These are phyloP conservation scores for Crotalaria pallida DNA, from an alignment of 306 rosid genomes.

Conservation along the genomic window DNA sequence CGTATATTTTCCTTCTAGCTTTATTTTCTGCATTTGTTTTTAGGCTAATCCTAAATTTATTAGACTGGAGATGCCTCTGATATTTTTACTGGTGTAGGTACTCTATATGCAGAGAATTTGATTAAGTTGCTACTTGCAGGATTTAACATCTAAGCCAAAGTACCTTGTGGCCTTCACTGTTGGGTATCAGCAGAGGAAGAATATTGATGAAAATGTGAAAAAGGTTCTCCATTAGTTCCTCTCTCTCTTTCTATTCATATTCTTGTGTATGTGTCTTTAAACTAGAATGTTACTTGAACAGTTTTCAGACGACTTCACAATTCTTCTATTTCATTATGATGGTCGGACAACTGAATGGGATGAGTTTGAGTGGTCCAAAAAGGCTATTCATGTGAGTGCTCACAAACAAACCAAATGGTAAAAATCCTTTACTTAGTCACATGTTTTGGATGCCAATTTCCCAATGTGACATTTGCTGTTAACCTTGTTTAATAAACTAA, in stretches of 20 bases:
- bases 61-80: neutral
- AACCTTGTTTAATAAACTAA: neutral
- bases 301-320: constrained; percentile 86
- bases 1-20: constrained; percentile 7
- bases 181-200: constrained; percentile 67
- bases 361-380: constrained; percentile 89
- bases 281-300: constrained; percentile 42
- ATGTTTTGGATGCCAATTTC: neutral
- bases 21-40: constrained; percentile 17
- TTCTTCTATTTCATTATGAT: constrained; percentile 95
- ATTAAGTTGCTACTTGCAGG: constrained; percentile 59
- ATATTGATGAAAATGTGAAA: constrained; percentile 82
- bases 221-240: constrained; percentile 48
- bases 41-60: neutral
- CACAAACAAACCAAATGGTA: constrained; percentile 95
- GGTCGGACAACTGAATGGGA: constrained; percentile 95
- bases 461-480: neutral
- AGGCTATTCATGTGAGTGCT: constrained; percentile 89
- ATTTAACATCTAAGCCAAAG: constrained; percentile 69
- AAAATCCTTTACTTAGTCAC: constrained; percentile 1
- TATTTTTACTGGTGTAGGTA: constrained; percentile 3
- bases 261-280: constrained; percentile 12
- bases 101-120: constrained; percentile 19
- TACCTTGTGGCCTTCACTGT: constrained; percentile 96
- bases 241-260: neutral